Conservation (phyloP, 306 rosid genomes). For the Sicyos edulis region DNA sequence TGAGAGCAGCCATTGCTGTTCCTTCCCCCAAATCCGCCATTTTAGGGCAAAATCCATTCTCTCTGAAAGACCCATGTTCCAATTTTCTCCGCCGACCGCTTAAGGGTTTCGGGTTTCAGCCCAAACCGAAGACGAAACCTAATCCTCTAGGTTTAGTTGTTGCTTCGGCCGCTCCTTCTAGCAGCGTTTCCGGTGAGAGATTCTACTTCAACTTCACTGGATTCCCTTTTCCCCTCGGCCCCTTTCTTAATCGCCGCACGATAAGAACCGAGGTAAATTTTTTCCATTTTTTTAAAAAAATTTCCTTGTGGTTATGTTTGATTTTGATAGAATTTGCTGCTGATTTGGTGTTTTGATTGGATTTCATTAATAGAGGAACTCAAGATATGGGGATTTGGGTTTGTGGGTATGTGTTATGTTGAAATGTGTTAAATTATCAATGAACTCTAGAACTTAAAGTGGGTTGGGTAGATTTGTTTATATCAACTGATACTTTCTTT, state of each 20-base stretch:
- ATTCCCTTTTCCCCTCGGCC: conserved; percentile 94
- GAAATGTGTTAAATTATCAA: no score
- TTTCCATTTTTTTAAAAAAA: background rate
- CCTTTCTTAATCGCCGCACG: conserved; percentile 76
- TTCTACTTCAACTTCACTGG: conserved; percentile 96
- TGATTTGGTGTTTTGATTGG: background rate
- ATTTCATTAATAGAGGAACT: background rate
- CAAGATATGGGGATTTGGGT: background rate
- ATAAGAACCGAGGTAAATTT: conserved; percentile 74
- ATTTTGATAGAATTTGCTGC: conserved; percentile 2
- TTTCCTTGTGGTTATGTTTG: background rate
- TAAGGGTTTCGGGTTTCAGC: conserved; percentile 42
- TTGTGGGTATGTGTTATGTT: background rate
- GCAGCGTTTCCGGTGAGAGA: conserved; percentile 38
- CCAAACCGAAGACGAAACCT: conserved; percentile 39
- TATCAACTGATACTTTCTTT: no score
- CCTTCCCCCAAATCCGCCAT: conserved; percentile 53
- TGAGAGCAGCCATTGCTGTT: conserved; percentile 51
- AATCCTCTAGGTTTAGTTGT: conserved; percentile 40
- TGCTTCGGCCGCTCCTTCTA: conserved; percentile 41
- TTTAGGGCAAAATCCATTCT: conserved; percentile 39
- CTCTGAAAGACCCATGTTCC: conserved; percentile 33
- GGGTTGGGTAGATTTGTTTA: no score
- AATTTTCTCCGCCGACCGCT: conserved; percentile 41
- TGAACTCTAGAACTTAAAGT: no score